Base-by-base conservation (phyloP, 1,139 yeast species). In the Pichia sp. region DNA sequence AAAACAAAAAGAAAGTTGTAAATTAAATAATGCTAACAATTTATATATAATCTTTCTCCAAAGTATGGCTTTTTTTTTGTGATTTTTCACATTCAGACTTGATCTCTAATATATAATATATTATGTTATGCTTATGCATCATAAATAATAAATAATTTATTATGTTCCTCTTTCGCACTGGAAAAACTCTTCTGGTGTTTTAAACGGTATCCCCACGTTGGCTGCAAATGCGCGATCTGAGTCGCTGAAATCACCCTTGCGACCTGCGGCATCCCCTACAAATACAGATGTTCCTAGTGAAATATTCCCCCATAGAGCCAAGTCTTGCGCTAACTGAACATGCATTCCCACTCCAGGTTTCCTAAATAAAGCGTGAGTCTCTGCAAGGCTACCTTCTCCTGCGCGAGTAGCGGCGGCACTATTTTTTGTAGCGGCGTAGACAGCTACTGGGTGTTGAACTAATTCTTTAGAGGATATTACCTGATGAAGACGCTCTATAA, bases 261-360 rank as follows among this genome's bases (percentile, higher is more conserved):
- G 69, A 0, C 97, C 98, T 7, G 97, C 97, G 0, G 97, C 97
- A 67, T 92, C 98, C 5, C 98, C 98, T n/a, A 90, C 90, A 59
- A 66, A 16, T 16, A 16, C 16, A 16, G 16, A 16, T 16, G 16
- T 16, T 16, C 16, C 16, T 16, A 16, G 16, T 16, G 16, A 16
- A 16, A 16, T 16, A 16, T 16, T 16, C 16, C 16, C 16, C 16
- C 16, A 16, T 16, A 16, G 16, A 16, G 16, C 16, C 16, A 16
- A 16, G 16, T 16, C 16, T 16, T 16, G 16, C 16, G 2, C 16
- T 16, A 16, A 16, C 16, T 16, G 16, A 16, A 16, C 16, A 62
- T 49, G 74, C 61, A 57, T 75, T 73, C 95, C 96, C 0, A 60
- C 61, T 4, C 65, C 68, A 0, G 98, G 98, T 57, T 92, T 92